A percentile compares a stretch with the other conserved stretches of the same genome.
Conservation (phyloP, 2,329 filamentous ascomycete species). For the Colletotrichum salicis region DNA sequence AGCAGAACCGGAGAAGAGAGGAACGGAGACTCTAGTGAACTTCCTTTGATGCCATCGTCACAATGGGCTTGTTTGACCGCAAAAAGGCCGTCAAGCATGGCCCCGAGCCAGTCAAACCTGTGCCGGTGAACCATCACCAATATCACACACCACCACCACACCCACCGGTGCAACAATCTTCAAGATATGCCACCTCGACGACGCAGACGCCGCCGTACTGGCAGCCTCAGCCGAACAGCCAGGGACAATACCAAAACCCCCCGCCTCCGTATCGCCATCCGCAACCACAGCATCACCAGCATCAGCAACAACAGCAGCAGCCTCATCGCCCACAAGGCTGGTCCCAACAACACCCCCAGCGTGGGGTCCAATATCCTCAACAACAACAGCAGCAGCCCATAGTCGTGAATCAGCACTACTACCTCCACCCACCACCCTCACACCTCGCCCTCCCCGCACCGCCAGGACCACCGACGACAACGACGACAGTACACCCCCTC, state of each 20-base stretch:
- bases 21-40: too few relatives aligned
- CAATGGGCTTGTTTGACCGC: constrained; percentile 45
- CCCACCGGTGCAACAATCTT: constrained; percentile 8
- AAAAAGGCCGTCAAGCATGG: constrained; percentile 39
- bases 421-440: constrained; percentile 45
- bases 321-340: constrained; percentile 40
- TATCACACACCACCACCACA: constrained; percentile 22
- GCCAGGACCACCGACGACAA: background rate
- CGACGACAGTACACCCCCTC: constrained; percentile 34
- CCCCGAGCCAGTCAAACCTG: constrained; percentile 17
- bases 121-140: constrained; percentile 36
- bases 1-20: background rate
- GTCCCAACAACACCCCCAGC: constrained; percentile 34
- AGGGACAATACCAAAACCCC: constrained; percentile 5
- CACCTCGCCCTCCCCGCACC: constrained; percentile 19
- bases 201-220: constrained; percentile 25
- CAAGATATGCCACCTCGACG: constrained; percentile 19
- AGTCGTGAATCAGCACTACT: constrained; percentile 64
- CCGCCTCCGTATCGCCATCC: constrained; percentile 21
- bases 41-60: constrained; percentile 1
- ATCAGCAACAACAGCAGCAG: constrained; percentile 37
- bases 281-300: constrained; percentile 15
- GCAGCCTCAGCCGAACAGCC: constrained; percentile 19
- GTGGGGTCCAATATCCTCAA: constrained; percentile 33
- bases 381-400: constrained; percentile 45